A percentile compares a stretch with the other conserved stretches of the same genome.
Conservation (phyloP, 495 filamentous ascomycete genomes). For the Daldinia vernicosa region DNA sequence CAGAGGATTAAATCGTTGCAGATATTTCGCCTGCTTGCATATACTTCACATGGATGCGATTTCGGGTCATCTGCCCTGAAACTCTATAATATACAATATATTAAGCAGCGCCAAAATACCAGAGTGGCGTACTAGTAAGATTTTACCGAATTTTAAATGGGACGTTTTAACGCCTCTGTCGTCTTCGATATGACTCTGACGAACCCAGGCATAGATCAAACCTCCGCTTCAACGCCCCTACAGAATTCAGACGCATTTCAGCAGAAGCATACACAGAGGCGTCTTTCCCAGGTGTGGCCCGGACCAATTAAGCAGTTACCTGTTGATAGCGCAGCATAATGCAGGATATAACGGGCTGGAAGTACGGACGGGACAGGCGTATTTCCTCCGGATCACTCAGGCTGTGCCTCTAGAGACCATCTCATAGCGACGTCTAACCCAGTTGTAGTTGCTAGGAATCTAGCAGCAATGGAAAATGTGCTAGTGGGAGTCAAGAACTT, state of each 20-base stretch:
- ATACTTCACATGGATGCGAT: background rate
- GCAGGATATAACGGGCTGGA: background rate
- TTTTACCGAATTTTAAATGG: background rate
- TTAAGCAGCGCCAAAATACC: background rate
- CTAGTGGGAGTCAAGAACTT: background rate
- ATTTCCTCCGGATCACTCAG: background rate
- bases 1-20: background rate
- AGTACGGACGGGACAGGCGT: background rate
- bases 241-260: conserved; percentile 11
- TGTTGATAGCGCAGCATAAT: background rate
- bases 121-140: background rate
- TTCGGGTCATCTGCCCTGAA: background rate
- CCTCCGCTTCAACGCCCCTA: background rate
- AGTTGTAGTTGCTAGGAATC: background rate
- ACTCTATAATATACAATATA: background rate
- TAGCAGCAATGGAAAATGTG: background rate
- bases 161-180: background rate
- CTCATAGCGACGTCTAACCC: background rate
- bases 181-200: background rate
- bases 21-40: background rate
- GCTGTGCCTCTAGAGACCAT: background rate
- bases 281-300: background rate
- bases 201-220: background rate
- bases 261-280: conserved; percentile 4
- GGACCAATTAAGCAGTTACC: background rate